These are phyloP conservation scores for Anisogramma anomala DNA, from an alignment of 2,329 filamentous ascomycete genomes.

Conservation along the genomic window DNA sequence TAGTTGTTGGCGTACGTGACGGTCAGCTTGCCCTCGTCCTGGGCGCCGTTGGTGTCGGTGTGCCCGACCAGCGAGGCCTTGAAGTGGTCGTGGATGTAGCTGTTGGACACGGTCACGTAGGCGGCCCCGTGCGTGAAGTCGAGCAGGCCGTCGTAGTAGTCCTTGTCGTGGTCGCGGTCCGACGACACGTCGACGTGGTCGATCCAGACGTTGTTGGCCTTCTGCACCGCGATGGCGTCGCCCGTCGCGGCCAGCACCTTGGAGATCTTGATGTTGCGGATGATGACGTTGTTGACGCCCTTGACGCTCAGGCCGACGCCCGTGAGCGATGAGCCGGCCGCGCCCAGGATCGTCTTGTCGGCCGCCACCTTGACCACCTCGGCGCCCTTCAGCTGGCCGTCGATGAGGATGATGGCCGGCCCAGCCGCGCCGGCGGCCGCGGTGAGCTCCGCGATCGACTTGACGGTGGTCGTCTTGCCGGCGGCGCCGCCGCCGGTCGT, in stretches of 20 bases:
- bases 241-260: conserved; percentile 45
- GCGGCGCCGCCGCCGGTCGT: conserved; percentile 45
- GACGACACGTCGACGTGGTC: conserved; percentile 57
- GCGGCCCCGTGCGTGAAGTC: conserved; percentile 53
- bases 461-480: conserved; percentile 44
- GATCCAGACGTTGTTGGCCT: conserved; percentile 50
- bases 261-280: conserved; percentile 49
- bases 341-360: conserved; percentile 40
- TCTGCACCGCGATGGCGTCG: conserved; percentile 49
- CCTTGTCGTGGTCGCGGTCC: conserved; percentile 48
- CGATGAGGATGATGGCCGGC: conserved; percentile 34
- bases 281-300: conserved; percentile 44
- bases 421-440: conserved; percentile 36
- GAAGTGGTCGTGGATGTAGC: conserved; percentile 39
- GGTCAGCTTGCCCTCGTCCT: conserved; percentile 50
- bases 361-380: conserved; percentile 34
- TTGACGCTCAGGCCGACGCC: conserved; percentile 43
- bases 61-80: conserved; percentile 51
- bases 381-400: conserved; percentile 30
- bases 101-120: conserved; percentile 41
- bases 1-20: conserved; percentile 56
- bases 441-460: conserved; percentile 36
- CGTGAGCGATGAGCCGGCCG: conserved; percentile 26
- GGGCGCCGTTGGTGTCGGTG: conserved; percentile 43
- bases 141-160: conserved; percentile 58